These are phyloP conservation scores for Cutaneotrichosporon curvatum DNA, from an alignment of 1,284 basidiomycete genomes.

Conservation along the genomic window DNA sequence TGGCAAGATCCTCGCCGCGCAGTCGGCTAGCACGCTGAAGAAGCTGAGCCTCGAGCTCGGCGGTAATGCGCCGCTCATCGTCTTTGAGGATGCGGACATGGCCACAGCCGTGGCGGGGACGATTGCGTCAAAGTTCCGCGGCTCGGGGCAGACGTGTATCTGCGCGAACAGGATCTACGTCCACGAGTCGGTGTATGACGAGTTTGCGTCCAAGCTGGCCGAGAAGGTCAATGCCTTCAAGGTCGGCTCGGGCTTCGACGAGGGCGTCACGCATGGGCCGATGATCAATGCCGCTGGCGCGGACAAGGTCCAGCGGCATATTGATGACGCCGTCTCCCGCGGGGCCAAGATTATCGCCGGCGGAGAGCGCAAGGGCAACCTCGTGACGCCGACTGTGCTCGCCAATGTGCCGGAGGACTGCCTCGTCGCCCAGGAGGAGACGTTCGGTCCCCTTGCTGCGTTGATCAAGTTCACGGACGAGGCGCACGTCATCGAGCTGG, in stretches of 20 bases:
- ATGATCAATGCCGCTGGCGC: constrained; percentile 81
- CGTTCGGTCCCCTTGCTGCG: constrained; percentile 67
- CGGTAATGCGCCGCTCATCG: constrained; percentile 48
- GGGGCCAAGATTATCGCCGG: constrained; percentile 86
- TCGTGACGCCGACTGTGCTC: constrained; percentile 83
- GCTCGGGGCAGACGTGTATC: constrained; percentile 74
- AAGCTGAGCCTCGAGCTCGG: constrained; percentile 72
- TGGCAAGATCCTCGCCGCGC: constrained; percentile 77
- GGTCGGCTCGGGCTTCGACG: constrained; percentile 80
- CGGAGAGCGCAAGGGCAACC: constrained; percentile 61
- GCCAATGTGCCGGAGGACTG: constrained; percentile 69
- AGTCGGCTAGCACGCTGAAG: constrained; percentile 81
- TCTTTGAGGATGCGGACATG: constrained; percentile 94
- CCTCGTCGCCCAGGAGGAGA: constrained; percentile 63
- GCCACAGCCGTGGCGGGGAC: constrained; percentile 90
- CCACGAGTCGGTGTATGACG: constrained; percentile 43
- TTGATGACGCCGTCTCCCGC: constrained; percentile 70
- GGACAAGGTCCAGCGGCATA: constrained; percentile 79
- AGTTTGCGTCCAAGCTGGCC: constrained; percentile 40
- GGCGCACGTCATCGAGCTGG: constrained; percentile 77
- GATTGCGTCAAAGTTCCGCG: constrained; percentile 84
- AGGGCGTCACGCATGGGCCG: constrained; percentile 81
- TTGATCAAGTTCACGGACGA: constrained; percentile 79
- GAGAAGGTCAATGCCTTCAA: constrained; percentile 73
- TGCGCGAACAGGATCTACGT: constrained; percentile 45